Evolutionary conservation across 1,139 yeast genomes (phyloP), one percentile per base, ranked within the genome.

Genomic region (Geotrichum klebahnii): DNA sequence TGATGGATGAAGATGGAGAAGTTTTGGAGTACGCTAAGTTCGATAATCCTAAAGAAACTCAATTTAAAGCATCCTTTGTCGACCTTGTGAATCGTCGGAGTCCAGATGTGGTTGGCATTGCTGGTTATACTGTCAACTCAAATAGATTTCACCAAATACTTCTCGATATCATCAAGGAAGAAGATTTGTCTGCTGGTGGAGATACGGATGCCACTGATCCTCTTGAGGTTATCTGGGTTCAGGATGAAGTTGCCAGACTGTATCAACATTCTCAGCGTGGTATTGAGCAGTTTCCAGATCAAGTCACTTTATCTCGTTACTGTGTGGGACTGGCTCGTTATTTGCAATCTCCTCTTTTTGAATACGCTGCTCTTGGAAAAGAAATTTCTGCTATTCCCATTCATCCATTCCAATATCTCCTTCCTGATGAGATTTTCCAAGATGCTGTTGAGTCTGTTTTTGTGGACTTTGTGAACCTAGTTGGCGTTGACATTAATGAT

Each of bases 401-500:
- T 59, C 87, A 84, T 65, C 82, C 82, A 51, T 78, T 84, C 61
- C 99, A 92, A 69, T 73, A 77, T 38, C 70, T 88, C 52, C 71
- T 92, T 44, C 75, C 92, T 3, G 75, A 72, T 37, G 95, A 86
- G 49, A 69, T 73, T 48, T 74, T 90, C 37, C 69, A 70, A 53
- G 82, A 80, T 53, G 85, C 95, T 0, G 67, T 87, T 49, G 95
- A 86, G 56, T 76, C 94, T 2, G 87, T 83, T 1, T 83, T 87
- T 66, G 97, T 94, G 38, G 98, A 92, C 68, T 81, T 84, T 52
- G 88, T 88, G 33, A 90, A 92, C 66, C 72, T 87, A 72, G 95
- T 87, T 42, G 98, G 99, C 60, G 85, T 90, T 35, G 96, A 90
- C 59, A 83, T 94, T 61, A 92, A 92, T 63, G 94, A 84, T 57